Evolutionary conservation across 768 basidiomycete genomes (phyloP), one percentile per base, ranked within the genome.

Genomic region (Suillus ampliporus): DNA sequence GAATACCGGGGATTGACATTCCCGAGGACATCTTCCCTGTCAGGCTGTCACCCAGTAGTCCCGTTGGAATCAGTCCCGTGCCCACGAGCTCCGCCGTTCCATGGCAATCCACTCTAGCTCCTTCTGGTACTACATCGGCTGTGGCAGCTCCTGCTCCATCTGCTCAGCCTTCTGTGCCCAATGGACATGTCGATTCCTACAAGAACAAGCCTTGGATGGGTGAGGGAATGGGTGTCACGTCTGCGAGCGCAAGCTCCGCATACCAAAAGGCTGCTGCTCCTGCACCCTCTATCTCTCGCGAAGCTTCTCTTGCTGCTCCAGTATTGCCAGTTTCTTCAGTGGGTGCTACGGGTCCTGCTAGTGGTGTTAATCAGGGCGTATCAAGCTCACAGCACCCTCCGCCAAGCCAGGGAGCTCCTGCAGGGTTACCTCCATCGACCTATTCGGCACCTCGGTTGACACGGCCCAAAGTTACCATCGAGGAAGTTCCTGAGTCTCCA

Each of bases 391-490:
- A 56, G 11, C 38, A 40, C 54, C 54, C 37, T 40, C 23, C 23
- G 17, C 17, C 23, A 6, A 56, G 23, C 26, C 54, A 56, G 23
- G 54, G 38, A 56, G 17, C 17, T 1, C 38, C 26, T 40, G 23
- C 6, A 8, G 23, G 38, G 6, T 17, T 26, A 28, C 5, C 26
- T 40, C 54, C 54, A 40, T 66, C 65, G 26, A 57, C 66, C 21
- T 61, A 54, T 11, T 53, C 54, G 21, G 56, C 61, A 26, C 28
- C 48, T 50, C 56, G 64, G 46, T 63, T 53, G 54, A 17, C 58
- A 31, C 72, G 74, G 61, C 67, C 67, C 35, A 76, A 69, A 59
- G 72, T 69, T 57, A 74, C 70, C 5, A 44, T 75, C 7, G 74
- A 76, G 58, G 72, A 75, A 53, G 68, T 68, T 11, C 54, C 68